phyloP scores from a whole-genome alignment of 78 protist genomes.

The Anaeramoeba flamelloides region DNA sequence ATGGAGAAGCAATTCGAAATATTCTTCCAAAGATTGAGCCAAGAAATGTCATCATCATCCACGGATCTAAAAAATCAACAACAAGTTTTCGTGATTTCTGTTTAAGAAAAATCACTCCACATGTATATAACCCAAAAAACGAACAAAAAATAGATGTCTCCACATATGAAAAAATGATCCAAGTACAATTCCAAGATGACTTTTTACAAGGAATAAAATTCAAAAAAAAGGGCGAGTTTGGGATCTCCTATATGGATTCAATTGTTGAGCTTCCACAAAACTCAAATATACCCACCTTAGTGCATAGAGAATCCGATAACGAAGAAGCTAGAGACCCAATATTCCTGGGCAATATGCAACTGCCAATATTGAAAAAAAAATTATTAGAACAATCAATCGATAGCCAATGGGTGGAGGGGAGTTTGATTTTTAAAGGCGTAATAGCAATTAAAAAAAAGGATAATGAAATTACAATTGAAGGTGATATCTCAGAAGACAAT shows the following conservation, averaged over 20 bases:
- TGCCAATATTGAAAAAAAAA: background rate
- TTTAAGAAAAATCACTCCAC: background rate
- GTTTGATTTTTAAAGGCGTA: background rate
- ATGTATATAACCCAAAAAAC: background rate
- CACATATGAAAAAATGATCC: background rate
- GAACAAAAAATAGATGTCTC: background rate
- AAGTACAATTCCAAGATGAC: background rate
- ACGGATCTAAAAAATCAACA: constrained; percentile 1
- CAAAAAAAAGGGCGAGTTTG: background rate
- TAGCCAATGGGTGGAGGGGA: background rate
- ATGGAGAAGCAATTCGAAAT: constrained; percentile 6
- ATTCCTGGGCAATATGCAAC: background rate
- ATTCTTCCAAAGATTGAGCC: constrained; percentile 12
- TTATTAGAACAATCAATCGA: background rate
- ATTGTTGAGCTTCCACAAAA: background rate
- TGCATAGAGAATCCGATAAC: background rate
- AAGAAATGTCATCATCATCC: constrained; percentile 15
- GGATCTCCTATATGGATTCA: background rate
- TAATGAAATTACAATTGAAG: background rate
- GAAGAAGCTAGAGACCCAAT: background rate
- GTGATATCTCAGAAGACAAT: background rate
- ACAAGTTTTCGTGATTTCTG: background rate
- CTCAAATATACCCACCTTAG: background rate
- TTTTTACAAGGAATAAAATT: background rate
- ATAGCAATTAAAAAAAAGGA: background rate